Evolutionary conservation across 2,329 filamentous ascomycete genomes (phyloP), one percentile per base, ranked within the genome.

Genomic region (Keithomyces neogunnii): DNA sequence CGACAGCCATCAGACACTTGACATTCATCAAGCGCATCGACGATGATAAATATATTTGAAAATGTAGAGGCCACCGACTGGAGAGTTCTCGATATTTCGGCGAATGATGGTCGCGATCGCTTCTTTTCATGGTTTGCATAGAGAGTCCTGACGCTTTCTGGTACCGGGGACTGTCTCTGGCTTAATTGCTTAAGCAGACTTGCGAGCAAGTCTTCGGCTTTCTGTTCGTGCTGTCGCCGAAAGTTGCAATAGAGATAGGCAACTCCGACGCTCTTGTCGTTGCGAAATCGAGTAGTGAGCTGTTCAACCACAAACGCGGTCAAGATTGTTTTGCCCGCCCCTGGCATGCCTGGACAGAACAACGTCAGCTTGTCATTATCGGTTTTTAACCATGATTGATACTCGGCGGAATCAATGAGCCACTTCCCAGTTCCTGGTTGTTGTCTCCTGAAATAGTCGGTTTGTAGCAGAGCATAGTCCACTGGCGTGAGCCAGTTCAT

Each of bases 21-120:
- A 29, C 46, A 48, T 39, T 48, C 46, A 39, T 48, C 46, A 26
- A 48, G 46, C 7, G 46, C 46, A n/a, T 48, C 46, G 32, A 48
- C 46, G 8, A 48, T n/a, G 30, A 48, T 10, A 35, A 48, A 48
- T 6, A 39, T 29, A 6, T 35, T 48, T 39, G 46, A 48, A 35
- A 13, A 48, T 11, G n/a, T 35, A 3, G n/a, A 1, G 8, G 35
- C 33, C 32, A 39, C 46, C 7, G 4, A 30, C 33, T 39, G 8
- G 30, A 48, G 32, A n/a, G 46, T 30, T 2, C 8, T 39, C n/a
- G n/a, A 39, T 26, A 48, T 36, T 31, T 48, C 46, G 6, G 33
- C 1, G 29, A 39, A 26, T 10, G 3, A 3, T 28, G 46, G 46
- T 26, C 35, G 8, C 32, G 1, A 3, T 29, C 8, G 33, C 7